Base-by-base conservation (phyloP, 2,329 filamentous ascomycete genomes). In the Colletotrichum orchidophilum region DNA sequence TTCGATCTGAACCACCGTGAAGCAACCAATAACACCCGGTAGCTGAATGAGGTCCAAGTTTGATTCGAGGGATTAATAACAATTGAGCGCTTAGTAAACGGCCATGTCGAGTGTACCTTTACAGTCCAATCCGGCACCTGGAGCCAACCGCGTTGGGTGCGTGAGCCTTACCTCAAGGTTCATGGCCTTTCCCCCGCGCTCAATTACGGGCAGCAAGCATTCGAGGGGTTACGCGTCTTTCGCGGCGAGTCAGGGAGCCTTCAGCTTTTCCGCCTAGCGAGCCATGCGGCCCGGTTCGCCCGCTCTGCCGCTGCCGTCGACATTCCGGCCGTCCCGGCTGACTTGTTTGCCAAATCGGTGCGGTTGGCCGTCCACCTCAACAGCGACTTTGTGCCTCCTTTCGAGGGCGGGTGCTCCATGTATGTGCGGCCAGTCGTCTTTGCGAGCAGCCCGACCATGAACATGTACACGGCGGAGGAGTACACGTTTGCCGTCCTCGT, bases 351-450 rank as follows among this genome's bases (percentile, higher is more conserved):
- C 27, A 80, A 86, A 59, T 88, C 86, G 74, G 87, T 91, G 58
- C 85, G 87, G 63, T 79, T 91, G 46, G 91, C 91, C 11, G 91
- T 93, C 12, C 86, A 84, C 3, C 83, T 88, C 74, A 93, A 93
- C 75, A 91, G 91, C 18, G 90, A 88, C 66, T 92, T 87, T 76
- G 91, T 93, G 0, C 91, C 91, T 3, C 91, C 91, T 0, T 86
- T 90, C 76, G 83, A 85, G 49, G 88, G 88, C 0, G 88, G 88
- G 12, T 89, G 89, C 0, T 87, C 88, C 13, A 89, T 93, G 87
- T 93, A 93, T 78, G 86, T 93, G 68, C 86, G 91, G 0, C 91
- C 91, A 2, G 76, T 93, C n/a, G 79, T 92, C 2, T 92, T 93
- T 76, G 91, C 90, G 11, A 31, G 24, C 29, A 27, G 24, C 24